Percentiles rank a stretch among this genome's conserved stretches.
phyloP scores from a whole-genome alignment of 2,329 filamentous ascomycete genomes.

The Diplodia sapinea region DNA sequence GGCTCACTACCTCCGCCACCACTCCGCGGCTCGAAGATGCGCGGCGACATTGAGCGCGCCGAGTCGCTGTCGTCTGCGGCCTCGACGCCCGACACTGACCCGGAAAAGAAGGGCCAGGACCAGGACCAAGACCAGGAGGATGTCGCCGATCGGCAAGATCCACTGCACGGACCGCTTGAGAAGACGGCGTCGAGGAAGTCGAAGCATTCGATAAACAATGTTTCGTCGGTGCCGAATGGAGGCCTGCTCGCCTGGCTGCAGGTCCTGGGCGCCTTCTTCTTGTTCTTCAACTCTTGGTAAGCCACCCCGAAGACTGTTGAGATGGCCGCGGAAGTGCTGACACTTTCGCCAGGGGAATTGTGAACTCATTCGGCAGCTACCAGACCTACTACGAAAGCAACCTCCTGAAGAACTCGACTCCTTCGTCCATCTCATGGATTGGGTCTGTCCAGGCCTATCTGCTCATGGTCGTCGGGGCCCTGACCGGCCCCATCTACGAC shows the following conservation, averaged over 20 bases:
- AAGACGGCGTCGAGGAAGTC: conserved; percentile 16
- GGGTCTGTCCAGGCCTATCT: conserved; percentile 56
- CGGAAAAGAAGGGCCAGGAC: conserved; percentile 17
- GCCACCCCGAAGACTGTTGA: conserved; percentile 16
- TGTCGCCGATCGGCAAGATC: background rate
- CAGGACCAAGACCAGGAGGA: background rate
- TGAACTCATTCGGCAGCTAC: conserved; percentile 57
- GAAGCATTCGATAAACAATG: conserved; percentile 48
- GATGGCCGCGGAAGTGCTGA: background rate
- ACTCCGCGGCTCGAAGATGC: background rate
- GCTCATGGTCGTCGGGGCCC: conserved; percentile 52
- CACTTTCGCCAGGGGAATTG: conserved; percentile 43
- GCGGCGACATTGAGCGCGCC: conserved; percentile 26
- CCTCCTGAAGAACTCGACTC: conserved; percentile 47
- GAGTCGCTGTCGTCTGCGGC: conserved; percentile 18
- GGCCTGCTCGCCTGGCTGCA: conserved; percentile 56
- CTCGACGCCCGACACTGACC: conserved; percentile 4
- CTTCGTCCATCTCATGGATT: conserved; percentile 58
- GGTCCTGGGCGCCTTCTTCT: conserved; percentile 54
- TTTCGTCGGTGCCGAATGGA: conserved; percentile 53
- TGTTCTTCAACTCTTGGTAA: conserved; percentile 57
- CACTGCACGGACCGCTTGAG: conserved; percentile 1
- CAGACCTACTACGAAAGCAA: conserved; percentile 56
- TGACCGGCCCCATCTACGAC: conserved; percentile 58
- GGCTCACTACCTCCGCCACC: too few species aligned